Evolutionary conservation across 1,139 yeast species (phyloP).

Genomic region (Diutina siamensis): DNA sequence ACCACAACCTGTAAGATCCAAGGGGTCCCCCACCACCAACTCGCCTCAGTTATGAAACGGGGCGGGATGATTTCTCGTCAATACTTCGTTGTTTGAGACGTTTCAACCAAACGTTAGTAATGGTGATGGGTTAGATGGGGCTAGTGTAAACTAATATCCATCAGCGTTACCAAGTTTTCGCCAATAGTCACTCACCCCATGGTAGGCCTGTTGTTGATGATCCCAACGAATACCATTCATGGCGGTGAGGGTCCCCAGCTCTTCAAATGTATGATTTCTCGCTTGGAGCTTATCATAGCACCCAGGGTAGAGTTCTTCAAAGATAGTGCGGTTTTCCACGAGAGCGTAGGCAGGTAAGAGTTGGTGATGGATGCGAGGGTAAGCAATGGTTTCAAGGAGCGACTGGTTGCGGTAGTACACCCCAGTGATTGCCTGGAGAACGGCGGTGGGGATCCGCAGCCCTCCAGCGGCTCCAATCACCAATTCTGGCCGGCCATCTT

Average conservation of each 20-base stretch:
- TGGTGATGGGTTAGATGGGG: background rate
- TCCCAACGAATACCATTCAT: slow-evolving; percentile 29
- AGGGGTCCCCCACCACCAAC: no score
- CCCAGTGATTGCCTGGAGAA: slow-evolving; percentile 70
- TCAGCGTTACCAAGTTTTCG: slow-evolving; percentile 31
- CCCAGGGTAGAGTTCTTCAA: slow-evolving; percentile 11
- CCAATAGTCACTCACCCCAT: slow-evolving; percentile 37
- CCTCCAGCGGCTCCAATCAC: slow-evolving; percentile 95
- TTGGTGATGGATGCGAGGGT: slow-evolving; percentile 84
- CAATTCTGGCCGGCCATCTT: slow-evolving; percentile 43
- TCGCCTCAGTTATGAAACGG: no score
- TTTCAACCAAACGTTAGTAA: background rate
- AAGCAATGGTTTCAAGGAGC: slow-evolving; percentile 58
- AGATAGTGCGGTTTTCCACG: slow-evolving; percentile 40
- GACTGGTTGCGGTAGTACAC: slow-evolving; percentile 44
- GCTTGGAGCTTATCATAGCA: background rate
- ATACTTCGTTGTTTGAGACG: no score
- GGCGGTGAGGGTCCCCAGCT: slow-evolving; percentile 26
- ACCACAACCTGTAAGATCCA: no score
- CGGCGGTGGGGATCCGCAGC: slow-evolving; percentile 74
- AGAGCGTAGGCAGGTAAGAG: slow-evolving; percentile 59
- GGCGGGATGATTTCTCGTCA: no score
- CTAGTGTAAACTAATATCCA: slow-evolving; percentile 18
- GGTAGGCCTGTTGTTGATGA: slow-evolving; percentile 13
- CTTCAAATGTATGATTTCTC: slow-evolving; percentile 8